A percentile compares a stretch with the other conserved stretches of the same genome.
phyloP scores from a whole-genome alignment of 2,329 filamentous ascomycete species.

The Fusarium sp. region DNA sequence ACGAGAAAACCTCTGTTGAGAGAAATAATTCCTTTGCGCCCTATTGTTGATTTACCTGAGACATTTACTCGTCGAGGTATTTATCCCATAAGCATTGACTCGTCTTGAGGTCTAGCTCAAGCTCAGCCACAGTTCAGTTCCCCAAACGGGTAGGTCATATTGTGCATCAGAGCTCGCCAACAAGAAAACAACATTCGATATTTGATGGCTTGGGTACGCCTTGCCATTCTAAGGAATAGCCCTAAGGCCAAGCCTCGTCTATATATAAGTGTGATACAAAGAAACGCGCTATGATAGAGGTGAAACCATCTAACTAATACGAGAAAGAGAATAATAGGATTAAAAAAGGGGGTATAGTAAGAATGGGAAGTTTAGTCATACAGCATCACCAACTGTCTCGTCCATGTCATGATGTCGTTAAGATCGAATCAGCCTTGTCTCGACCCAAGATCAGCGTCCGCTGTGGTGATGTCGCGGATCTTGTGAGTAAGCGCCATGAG shows the following conservation, averaged over 20 bases:
- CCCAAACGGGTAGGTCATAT: conserved; percentile 36
- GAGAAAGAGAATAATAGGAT: conserved; percentile 17
- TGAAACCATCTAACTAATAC: conserved; percentile 23
- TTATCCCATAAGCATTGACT: not conserved
- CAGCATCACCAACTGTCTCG: conserved; percentile 18
- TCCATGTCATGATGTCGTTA: conserved; percentile 39
- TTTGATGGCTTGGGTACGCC: conserved; percentile 26
- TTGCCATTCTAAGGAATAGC: conserved; percentile 8
- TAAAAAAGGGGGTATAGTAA: conserved; percentile 41
- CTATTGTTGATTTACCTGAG: not conserved
- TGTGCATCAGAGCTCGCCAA: conserved; percentile 13
- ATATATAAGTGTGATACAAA: conserved; percentile 32
- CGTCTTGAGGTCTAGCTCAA: conserved; percentile 17
- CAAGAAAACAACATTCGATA: conserved; percentile 36
- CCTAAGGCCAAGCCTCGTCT: conserved; percentile 10
- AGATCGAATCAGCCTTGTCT: conserved; percentile 33
- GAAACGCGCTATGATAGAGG: not conserved
- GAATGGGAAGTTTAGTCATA: conserved; percentile 23
- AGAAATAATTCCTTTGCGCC: not conserved
- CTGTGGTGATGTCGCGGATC: conserved; percentile 39
- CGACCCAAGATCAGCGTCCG: conserved; percentile 21
- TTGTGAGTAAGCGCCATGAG: conserved; percentile 35
- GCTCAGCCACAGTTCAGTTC: conserved; percentile 34
- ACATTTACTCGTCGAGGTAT: not conserved
- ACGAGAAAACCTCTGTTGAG: not conserved